Conservation (phyloP, 805 yeast species). For the Scheffersomyces ergatensis region DNA sequence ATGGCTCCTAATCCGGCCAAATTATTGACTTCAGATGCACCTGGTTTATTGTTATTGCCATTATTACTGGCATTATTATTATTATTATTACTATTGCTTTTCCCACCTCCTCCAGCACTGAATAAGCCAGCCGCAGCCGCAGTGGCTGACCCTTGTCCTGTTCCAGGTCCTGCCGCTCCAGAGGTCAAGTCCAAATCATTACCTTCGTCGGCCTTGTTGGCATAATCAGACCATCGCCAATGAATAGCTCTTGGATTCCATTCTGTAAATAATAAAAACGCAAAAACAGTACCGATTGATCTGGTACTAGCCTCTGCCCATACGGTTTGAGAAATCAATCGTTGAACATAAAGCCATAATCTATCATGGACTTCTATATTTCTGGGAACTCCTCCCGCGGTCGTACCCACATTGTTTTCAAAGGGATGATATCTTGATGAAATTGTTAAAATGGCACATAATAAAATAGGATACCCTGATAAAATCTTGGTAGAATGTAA, state of each 20-base stretch:
- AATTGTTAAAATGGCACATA: conserved; percentile 79
- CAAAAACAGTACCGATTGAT: conserved; percentile 81
- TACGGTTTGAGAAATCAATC: conserved; percentile 77
- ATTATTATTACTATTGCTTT: conserved; percentile 7
- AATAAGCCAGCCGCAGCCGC: not conserved
- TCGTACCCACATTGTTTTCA: conserved; percentile 31
- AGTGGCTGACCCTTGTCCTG: not conserved
- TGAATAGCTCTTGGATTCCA: conserved; percentile 97
- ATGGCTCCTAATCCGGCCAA: conserved; percentile 80
- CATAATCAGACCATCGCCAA: conserved; percentile 84
- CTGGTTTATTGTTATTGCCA: conserved; percentile 3
- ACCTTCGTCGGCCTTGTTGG: conserved; percentile 54
- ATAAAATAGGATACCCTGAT: conserved; percentile 75
- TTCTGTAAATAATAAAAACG: conserved; percentile 82
- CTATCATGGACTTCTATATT: conserved; percentile 71
- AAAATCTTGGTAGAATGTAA: conserved; percentile 63
- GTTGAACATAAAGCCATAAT: conserved; percentile 81
- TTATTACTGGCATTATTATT: conserved; percentile 1
- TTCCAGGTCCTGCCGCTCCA: not conserved
- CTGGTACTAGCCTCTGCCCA: conserved; percentile 94
- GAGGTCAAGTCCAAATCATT: conserved; percentile 6
- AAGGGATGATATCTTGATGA: conserved; percentile 74
- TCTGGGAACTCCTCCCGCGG: conserved; percentile 29
- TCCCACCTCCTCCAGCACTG: not conserved
- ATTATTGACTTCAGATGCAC: conserved; percentile 34